Base-by-base conservation (phyloP, 208 protist genomes). In the Strigomonas culicis region DNA sequence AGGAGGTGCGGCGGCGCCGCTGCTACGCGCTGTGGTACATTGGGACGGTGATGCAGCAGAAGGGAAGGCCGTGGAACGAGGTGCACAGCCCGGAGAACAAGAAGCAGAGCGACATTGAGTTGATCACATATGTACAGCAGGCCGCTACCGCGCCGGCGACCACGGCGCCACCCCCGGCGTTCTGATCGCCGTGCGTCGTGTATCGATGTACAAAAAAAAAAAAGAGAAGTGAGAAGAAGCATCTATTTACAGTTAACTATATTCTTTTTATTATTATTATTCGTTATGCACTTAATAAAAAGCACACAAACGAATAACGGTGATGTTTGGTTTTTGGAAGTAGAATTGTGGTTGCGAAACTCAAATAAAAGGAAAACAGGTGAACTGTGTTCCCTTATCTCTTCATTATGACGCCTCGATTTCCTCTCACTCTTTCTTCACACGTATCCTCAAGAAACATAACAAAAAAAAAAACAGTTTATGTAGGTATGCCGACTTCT, bases 21-120 rank as follows among this genome's bases (percentile, higher is more conserved):
- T 85, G 79, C 74, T 95, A 95, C 65, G 89, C 86, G 15, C 67
- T 95, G 46, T 95, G 89, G 86, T 83, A 80, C 50, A 57, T 95
- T 7, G 89, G 89, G 0, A 75, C 92, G 56, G 73, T 77, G 49
- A 90, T 95, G 84, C 75, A 86, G 72, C 55, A 66, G 8, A 80
- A 79, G 41, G 89, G 89, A 3, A 66, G 61, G 47, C 59, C 30
- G 53, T 91, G 83, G 79, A 72, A 67, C 4, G 59, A 51, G 10
- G 43, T 46, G 27, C 43, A 68, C 46, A n/a, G 0, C 32, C 24
- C 53, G 36, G 27, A 21, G 50, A 2, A 31, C 49, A 28, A 31
- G 41, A 71, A 78, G 31, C 17, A 55, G 8, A 81, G 82, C 57
- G 81, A 92, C 49, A 79, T 71, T 19, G 86, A 95, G 53, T 39